phyloP scores from a whole-genome alignment of 805 yeast genomes.

The Barnettozyma pratensis region DNA sequence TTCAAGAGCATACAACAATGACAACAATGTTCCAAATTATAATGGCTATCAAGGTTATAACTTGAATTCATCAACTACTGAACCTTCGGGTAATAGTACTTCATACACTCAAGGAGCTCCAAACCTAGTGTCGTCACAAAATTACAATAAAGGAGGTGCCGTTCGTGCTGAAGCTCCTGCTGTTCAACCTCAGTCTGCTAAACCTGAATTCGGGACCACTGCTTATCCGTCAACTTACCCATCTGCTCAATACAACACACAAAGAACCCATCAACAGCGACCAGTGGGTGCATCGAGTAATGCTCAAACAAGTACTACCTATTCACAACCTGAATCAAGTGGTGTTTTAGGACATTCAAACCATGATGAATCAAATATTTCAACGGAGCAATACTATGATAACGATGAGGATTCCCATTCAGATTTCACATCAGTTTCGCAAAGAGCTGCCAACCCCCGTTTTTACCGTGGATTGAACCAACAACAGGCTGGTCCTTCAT shows the following conservation, averaged over 20 bases:
- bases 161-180: constrained; percentile 20
- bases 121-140: constrained; percentile 21
- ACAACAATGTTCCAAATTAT: constrained; percentile 2
- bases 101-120: constrained; percentile 21
- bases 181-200: constrained; percentile 20
- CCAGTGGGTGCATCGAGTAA: not conserved
- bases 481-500: constrained; percentile 16
- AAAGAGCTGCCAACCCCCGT: constrained; percentile 63
- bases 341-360: constrained; percentile 10
- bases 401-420: constrained; percentile 35
- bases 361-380: constrained; percentile 8
- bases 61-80: constrained; percentile 2
- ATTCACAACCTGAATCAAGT: not conserved
- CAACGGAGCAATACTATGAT: constrained; percentile 10
- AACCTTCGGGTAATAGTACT: not conserved
- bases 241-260: constrained; percentile 11
- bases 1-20: constrained; percentile 12
- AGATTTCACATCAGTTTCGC: constrained; percentile 75
- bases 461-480: constrained; percentile 36
- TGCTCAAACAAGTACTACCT: not conserved
- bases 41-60: constrained; percentile 15
- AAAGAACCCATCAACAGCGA: not conserved
- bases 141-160: constrained; percentile 20
- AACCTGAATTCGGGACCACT: constrained; percentile 19
- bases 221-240: constrained; percentile 17